Evolutionary conservation across 2,329 filamentous ascomycete species (phyloP).

Genomic region (Plenodomus lindquistii): DNA sequence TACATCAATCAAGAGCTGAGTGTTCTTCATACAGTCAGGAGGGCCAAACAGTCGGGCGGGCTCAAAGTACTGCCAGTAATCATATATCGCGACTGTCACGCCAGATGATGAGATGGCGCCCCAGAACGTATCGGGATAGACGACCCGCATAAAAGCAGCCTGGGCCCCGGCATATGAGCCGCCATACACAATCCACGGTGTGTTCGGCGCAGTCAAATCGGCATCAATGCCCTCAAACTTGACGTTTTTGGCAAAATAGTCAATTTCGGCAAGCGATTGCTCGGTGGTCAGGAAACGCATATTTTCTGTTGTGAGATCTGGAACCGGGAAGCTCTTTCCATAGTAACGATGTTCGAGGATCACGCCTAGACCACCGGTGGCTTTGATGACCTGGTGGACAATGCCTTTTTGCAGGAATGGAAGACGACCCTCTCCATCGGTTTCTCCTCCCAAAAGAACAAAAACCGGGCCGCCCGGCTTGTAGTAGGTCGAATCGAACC

Average conservation of each 20-base stretch:
- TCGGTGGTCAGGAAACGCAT: conserved; percentile 82
- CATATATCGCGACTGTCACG: conserved; percentile 75
- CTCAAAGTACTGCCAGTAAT: conserved; percentile 72
- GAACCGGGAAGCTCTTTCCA: conserved; percentile 71
- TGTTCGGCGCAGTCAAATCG: conserved; percentile 66
- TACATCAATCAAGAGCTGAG: conserved; percentile 63
- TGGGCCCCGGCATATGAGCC: conserved; percentile 84
- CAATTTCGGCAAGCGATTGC: conserved; percentile 79
- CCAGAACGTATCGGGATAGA: conserved; percentile 79
- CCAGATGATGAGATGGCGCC: conserved; percentile 80
- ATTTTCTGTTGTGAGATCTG: conserved; percentile 68
- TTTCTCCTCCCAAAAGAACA: conserved; percentile 74
- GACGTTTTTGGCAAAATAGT: conserved; percentile 76
- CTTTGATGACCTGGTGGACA: conserved; percentile 68
- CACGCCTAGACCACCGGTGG: conserved; percentile 71
- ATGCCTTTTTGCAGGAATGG: conserved; percentile 79
- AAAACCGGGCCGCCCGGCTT: conserved; percentile 79
- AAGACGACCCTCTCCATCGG: conserved; percentile 63
- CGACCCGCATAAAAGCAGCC: conserved; percentile 72
- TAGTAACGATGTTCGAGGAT: conserved; percentile 90
- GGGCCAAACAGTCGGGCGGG: conserved; percentile 61
- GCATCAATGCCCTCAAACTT: conserved; percentile 69
- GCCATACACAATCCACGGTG: conserved; percentile 78
- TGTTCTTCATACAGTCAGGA: conserved; percentile 65
- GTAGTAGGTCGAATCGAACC: conserved; percentile 79